Percentiles rank a stretch among this genome's conserved stretches.
Evolutionary conservation across 441 rosid species (phyloP).

Genomic region (Metrosideros polymorpha): DNA sequence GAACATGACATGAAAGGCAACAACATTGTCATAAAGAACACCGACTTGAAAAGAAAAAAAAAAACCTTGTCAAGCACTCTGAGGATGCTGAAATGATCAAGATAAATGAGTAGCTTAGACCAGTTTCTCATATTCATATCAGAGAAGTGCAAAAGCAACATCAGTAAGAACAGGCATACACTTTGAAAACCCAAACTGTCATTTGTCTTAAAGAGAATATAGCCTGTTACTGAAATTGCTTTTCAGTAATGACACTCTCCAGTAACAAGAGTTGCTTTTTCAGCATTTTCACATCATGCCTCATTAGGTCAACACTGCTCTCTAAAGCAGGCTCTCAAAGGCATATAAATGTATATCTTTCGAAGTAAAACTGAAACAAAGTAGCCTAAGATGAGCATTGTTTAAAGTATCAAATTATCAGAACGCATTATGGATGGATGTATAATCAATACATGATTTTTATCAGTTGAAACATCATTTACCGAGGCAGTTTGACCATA

Average conservation of each 20-base stretch:
- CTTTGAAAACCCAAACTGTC: not conserved
- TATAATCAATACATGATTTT: not conserved
- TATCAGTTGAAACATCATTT: not conserved
- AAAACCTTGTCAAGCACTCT: not conserved
- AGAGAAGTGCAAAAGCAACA: not conserved
- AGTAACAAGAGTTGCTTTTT: not conserved
- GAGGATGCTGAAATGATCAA: not conserved
- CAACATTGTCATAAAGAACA: not conserved
- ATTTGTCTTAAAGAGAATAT: not conserved
- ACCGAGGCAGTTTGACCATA: not conserved
- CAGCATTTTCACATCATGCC: not conserved
- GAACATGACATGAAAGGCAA: not conserved
- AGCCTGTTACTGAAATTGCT: not conserved
- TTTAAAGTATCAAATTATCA: not conserved
- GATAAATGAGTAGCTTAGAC: not conserved
- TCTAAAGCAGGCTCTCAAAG: not conserved
- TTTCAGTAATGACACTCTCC: not conserved
- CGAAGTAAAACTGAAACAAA: not conserved
- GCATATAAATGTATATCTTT: not conserved
- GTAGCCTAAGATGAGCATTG: not conserved
- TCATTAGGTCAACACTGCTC: not conserved
- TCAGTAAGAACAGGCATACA: not conserved
- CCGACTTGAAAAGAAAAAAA: not conserved
- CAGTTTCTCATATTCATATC: not conserved
- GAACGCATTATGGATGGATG: not conserved